Evolutionary conservation across 106 monocot genomes (phyloP), one percentile per base, ranked within the genome.

Genomic region (Dioscorea alata): DNA sequence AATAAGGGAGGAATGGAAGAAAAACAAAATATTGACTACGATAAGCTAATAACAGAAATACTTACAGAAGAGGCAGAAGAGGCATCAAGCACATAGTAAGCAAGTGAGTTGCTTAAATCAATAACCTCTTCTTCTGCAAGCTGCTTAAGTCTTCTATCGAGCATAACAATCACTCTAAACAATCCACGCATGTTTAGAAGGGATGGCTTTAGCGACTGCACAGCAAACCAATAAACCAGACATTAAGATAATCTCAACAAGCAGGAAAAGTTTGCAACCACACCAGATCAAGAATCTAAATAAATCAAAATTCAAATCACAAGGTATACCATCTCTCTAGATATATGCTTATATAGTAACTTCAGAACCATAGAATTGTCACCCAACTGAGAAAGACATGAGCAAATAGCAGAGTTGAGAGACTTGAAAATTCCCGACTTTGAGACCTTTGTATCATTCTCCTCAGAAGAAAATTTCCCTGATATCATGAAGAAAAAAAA

Each of bases 11-110:
- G 42, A 42, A 42, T 42, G 0, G 5, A 42, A 42, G 42, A 6
- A 42, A 42, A 10, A 42, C 42, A 42, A 3, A 10, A 42, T 3
- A 42, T 42, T 42, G 42, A 42, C 42, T 8, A 42, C 42, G 2
- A 10, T 42, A 10, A 8, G 42, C 9, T 64, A 9, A 21, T 4
- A 59, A 19, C 15, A 61, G 42, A 24, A 32, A 32, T 48, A 80
- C 90, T 64, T 85, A 94, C 94, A 81, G 74, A 76, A 75, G 88
- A 53, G 63, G 79, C 94, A 81, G 74, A 76, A 75, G 88, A 53
- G 63, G 79, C 78, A 74, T 76, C 76, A 50, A 85, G 33, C 67
- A 88, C 49, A 58, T 91, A 95, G 24, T 57, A 14, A 58, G 35
- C 67, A 20, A 91, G 62, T 63, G 63, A 74, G 9, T 74, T 67